phyloP scores from a whole-genome alignment of 2,329 filamentous ascomycete species.

The Paradendryphiella salina region DNA sequence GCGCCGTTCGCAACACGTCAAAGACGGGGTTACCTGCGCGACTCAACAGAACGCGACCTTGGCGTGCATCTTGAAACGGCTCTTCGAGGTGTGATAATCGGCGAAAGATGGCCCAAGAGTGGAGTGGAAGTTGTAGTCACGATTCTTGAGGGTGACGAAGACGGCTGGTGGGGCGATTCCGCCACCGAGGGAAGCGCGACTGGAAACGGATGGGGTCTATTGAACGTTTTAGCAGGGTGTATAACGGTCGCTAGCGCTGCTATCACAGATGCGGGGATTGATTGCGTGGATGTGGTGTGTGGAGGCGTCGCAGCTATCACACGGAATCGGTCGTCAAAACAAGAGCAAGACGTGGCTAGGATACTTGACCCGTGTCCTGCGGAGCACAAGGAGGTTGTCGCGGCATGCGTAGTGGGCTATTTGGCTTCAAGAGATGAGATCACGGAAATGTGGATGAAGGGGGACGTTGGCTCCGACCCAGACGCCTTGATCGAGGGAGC shows the following conservation, averaged over 20 bases:
- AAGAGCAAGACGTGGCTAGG: conserved; percentile 49
- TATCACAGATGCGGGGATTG: conserved; percentile 90
- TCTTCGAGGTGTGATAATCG: conserved; percentile 84
- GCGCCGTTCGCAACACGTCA: conserved; percentile 87
- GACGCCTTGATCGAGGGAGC: conserved; percentile 65
- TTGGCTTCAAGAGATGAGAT: conserved; percentile 85
- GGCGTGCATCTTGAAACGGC: conserved; percentile 90
- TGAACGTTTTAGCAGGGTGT: conserved; percentile 89
- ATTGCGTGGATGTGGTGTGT: conserved; percentile 87
- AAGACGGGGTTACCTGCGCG: conserved; percentile 81
- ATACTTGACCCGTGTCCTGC: conserved; percentile 81
- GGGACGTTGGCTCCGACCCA: conserved; percentile 56
- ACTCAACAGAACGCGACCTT: conserved; percentile 83
- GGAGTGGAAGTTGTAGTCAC: conserved; percentile 94
- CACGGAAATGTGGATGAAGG: conserved; percentile 93
- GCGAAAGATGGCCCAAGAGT: conserved; percentile 97
- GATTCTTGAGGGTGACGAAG: conserved; percentile 89
- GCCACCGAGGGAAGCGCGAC: conserved; percentile 51
- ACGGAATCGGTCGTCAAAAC: conserved; percentile 33
- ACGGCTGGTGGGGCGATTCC: conserved; percentile 65
- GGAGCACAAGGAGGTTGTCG: conserved; percentile 75
- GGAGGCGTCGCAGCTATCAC: conserved; percentile 88
- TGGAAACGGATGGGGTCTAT: conserved; percentile 75
- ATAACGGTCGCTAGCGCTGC: conserved; percentile 93
- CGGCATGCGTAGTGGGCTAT: conserved; percentile 89